phyloP scores from a whole-genome alignment of 148 eudicot species.

The Rhododendron ovatum region DNA sequence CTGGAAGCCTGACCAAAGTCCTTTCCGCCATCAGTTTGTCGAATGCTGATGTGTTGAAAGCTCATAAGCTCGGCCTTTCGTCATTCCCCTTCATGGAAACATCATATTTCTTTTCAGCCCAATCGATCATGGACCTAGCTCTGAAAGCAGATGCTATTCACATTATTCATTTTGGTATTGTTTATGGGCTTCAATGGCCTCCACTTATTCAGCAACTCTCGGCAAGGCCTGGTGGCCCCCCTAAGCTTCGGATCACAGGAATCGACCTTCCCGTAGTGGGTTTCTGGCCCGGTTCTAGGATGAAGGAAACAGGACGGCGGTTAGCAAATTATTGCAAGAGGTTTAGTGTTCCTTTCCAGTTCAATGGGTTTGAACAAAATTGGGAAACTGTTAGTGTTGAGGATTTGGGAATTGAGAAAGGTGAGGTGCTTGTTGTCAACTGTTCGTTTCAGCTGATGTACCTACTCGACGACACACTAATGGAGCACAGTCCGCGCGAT shows the following conservation, averaged over 20 bases:
- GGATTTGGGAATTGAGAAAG: background rate
- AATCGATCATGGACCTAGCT: constrained; percentile 30
- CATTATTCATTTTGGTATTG: constrained; percentile 46
- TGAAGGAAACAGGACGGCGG: constrained; percentile 40
- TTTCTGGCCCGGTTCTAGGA: constrained; percentile 30
- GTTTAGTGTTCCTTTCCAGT: constrained; percentile 36
- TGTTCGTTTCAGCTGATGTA: background rate
- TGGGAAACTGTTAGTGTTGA: background rate
- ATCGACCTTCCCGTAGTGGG: constrained; percentile 37
- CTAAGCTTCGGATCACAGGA: constrained; percentile 37
- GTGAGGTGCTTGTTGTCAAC: background rate
- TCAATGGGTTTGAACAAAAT: background rate
- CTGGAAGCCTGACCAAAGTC: constrained; percentile 11
- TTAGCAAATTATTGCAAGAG: constrained; percentile 29
- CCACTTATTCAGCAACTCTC: constrained; percentile 11
- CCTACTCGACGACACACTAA: background rate
- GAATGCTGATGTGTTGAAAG: constrained; percentile 33
- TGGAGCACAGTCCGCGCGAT: constrained; percentile 10
- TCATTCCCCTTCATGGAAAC: constrained; percentile 44
- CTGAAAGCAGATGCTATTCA: constrained; percentile 30
- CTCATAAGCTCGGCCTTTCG: constrained; percentile 36
- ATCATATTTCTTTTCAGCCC: constrained; percentile 36
- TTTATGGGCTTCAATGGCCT: constrained; percentile 6
- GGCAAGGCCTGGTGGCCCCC: constrained; percentile 14
- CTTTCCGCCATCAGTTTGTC: constrained; percentile 10